phyloP scores from a whole-genome alignment of 2,329 filamentous ascomycete species.

The Purpureocillium lavendulum region DNA sequence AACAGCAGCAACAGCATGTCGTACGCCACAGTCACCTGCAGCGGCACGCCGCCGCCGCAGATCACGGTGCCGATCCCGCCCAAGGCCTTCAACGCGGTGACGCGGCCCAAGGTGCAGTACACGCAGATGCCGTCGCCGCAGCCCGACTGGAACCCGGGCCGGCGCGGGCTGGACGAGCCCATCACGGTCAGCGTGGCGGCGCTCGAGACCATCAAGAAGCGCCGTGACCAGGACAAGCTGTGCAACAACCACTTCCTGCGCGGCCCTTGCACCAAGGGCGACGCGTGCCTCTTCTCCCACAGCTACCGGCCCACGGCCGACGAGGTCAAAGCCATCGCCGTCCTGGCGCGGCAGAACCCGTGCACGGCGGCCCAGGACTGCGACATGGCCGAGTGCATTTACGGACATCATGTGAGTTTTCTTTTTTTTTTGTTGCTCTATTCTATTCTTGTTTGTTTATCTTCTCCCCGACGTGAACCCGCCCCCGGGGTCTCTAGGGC shows the following conservation, averaged over 20 bases:
- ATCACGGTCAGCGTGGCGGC: slow-evolving; percentile 36
- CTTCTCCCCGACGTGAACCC: no score
- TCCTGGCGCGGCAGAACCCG: slow-evolving; percentile 48
- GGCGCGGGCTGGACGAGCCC: slow-evolving; percentile 45
- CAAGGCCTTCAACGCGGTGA: slow-evolving; percentile 7
- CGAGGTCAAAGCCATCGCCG: slow-evolving; percentile 47
- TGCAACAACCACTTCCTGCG: slow-evolving; percentile 56
- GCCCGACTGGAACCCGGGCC: slow-evolving; percentile 42
- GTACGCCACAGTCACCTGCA: slow-evolving; percentile 33
- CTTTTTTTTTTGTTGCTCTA: not conserved
- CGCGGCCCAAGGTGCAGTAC: slow-evolving; percentile 7
- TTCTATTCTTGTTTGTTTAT: not conserved
- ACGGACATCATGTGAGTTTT: slow-evolving; percentile 50
- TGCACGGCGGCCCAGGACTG: slow-evolving; percentile 52
- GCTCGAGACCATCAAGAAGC: slow-evolving; percentile 47
- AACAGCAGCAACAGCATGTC: slow-evolving; percentile 13
- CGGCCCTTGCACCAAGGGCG: slow-evolving; percentile 45
- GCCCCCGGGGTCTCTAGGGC: no score
- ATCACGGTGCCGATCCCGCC: slow-evolving; percentile 30
- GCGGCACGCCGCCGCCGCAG: slow-evolving; percentile 32
- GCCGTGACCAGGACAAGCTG: slow-evolving; percentile 45
- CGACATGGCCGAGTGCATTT: slow-evolving; percentile 49
- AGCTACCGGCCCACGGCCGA: slow-evolving; percentile 43
- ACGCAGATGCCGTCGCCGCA: slow-evolving; percentile 18
- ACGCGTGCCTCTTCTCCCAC: slow-evolving; percentile 50